phyloP scores from a whole-genome alignment of 208 protist species.

The Acanthamoeba rhysodes region DNA sequence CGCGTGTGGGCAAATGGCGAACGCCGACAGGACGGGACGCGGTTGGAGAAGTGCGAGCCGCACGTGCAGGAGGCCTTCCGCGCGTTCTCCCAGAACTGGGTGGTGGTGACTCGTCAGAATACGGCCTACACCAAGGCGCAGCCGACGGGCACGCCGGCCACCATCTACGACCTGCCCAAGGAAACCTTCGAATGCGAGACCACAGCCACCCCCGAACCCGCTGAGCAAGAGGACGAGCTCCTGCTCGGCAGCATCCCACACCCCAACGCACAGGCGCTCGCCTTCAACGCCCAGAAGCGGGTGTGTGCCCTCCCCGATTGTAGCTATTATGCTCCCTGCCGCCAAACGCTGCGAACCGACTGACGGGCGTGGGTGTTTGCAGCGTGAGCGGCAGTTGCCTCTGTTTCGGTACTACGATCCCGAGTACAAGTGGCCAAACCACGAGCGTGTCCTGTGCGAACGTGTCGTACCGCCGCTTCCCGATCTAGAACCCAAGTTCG shows the following conservation, averaged over 20 bases:
- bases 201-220: background rate
- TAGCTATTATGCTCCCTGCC: background rate
- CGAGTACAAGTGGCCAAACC: slow-evolving; percentile 73
- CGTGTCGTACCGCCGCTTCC: slow-evolving; percentile 34
- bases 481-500: slow-evolving; percentile 3
- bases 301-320: background rate
- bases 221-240: slow-evolving; percentile 23
- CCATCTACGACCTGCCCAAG: slow-evolving; percentile 54
- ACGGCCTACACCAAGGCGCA: slow-evolving; percentile 8
- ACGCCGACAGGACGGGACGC: background rate
- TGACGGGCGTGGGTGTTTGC: background rate
- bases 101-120: background rate
- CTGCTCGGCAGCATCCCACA: background rate
- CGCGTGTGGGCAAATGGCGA: too few species aligned
- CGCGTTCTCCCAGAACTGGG: slow-evolving; percentile 39
- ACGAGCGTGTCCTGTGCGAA: slow-evolving; percentile 64
- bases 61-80: slow-evolving; percentile 54
- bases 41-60: slow-evolving; percentile 47
- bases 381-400: slow-evolving; percentile 7
- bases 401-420: slow-evolving; percentile 74
- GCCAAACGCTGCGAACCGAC: background rate
- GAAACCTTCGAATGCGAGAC: slow-evolving; percentile 3
- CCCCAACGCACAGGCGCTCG: background rate
- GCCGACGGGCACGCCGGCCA: background rate
- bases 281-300: background rate